Conservation (phyloP, 768 basidiomycete species). For the Lentinula sp. region DNA sequence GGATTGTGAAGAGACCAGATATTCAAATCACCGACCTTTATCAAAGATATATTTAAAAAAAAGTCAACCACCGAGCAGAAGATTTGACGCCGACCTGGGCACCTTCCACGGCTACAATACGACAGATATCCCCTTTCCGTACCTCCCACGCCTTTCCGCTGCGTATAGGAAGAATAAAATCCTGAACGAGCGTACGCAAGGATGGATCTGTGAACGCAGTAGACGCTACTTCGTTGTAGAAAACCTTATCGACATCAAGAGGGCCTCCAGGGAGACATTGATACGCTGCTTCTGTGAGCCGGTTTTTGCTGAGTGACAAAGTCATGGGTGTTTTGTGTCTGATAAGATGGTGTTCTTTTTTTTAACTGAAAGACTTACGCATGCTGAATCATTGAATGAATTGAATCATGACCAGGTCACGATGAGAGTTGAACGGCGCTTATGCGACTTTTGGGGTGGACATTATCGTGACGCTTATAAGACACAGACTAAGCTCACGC, state of each 20-base stretch:
- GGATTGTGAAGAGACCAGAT: conserved; percentile 13
- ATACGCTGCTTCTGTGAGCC: conserved; percentile 13
- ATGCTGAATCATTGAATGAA: background rate
- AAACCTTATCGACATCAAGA: conserved; percentile 12
- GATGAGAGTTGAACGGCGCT: background rate
- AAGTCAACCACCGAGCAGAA: background rate
- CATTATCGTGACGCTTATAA: too few relatives aligned
- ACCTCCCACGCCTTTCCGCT: conserved; percentile 16
- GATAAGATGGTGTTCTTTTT: too few relatives aligned
- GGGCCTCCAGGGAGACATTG: conserved; percentile 8
- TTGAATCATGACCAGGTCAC: background rate
- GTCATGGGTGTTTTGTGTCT: background rate
- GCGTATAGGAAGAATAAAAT: conserved; percentile 14
- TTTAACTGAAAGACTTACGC: background rate
- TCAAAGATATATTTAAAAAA: background rate
- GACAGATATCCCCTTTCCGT: conserved; percentile 13
- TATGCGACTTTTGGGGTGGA: too few relatives aligned
- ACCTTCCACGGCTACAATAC: conserved; percentile 16
- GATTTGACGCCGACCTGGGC: conserved; percentile 11
- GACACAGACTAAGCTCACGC: too few relatives aligned
- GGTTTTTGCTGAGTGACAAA: background rate
- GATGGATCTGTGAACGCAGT: background rate
- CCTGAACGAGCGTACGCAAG: conserved; percentile 11
- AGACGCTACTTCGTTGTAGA: conserved; percentile 13
- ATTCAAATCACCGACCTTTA: conserved; percentile 14